Base-by-base conservation (phyloP, 257 asterid species). In the Primulina eburnea region DNA sequence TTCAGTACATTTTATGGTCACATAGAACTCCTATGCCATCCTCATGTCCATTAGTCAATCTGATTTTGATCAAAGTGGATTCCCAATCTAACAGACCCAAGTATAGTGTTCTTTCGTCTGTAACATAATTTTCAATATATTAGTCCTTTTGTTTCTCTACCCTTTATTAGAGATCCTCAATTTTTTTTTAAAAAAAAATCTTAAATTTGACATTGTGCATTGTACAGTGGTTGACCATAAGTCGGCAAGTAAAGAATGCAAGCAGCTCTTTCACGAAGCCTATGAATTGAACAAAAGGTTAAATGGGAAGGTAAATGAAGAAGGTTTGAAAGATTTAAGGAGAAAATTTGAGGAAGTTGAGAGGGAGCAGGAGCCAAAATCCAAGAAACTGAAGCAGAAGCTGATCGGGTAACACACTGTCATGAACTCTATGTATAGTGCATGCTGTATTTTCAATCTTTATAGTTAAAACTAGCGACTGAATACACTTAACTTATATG, bases 181-280 rank as follows among this genome's bases (percentile, higher is more conserved):
- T 30, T 29, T 57, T 30, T 29, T 57, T 2, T 43, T 69, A 50
- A 58, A 60, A 30, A 3, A 4, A 3, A 18, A 58, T 16, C 52
- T 77, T 28, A 28, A 2, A 62, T 30, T 8, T 33, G 17, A 62
- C 65, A 7, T n/a, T 33, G 18, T n/a, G 10, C 28, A 50, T n/a
- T 70, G 35, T 65, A 8, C 82, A 90, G 99, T 93, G 82, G 88
- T 90, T 66, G 86, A 79, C 64, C 99, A 93, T 69, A 85, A 81
- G 56, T 52, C 75, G 65, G 99, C 97, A 61, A 91, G 96, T 76
- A 94, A 89, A 82, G 96, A 94, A 65, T 90, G 97, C 78, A 79
- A 75, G 71, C 85, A 82, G 79, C 79, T 78, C 47, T 67, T 94
- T 26, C 79, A 76, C 32, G 96, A 91, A 80, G 96, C 99, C n/a